Base-by-base conservation (phyloP, 192 early-diverging fungal genomes). In the Phlyctochytrium bullatum region DNA sequence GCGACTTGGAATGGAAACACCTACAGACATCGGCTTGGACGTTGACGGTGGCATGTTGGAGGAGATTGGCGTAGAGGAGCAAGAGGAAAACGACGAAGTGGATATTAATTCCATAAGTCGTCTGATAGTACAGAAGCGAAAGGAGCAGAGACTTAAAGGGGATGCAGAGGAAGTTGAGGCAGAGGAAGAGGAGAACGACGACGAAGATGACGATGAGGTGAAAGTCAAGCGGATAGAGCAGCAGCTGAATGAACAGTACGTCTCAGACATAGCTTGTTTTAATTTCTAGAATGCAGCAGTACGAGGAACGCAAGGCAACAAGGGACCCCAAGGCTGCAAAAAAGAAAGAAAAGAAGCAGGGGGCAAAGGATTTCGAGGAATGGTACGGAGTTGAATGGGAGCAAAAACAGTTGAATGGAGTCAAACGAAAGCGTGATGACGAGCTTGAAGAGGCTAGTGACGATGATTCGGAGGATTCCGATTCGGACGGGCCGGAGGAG, bases 301-400 rank as follows among this genome's bases (percentile, higher is more conserved):
- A 89, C 69, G 75, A 80, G 57, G 83, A 88, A 56, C 89, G 87
- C 52, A 87, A 86, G 75, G 72, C 84, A 33, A 85, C 93, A 65
- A 83, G 80, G 2, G 88, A 97, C 75, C 89, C 93, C 16, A 89
- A 87, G 69, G 77, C 80, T 59, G 80, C 83, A 60, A 92, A 91
- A 47, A 84, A 88, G 66, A 83, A 87, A 64, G 78, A 86, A 25
- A 84, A 91, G 20, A 86, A 85, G 58, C 71, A 65, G 27, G 78
- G 83, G 52, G 76, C 81, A 61, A 79, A 80, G 34, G 78, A 73
- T 4, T 80, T 82, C 36, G 82, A 84, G 61, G 86, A 84, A 33
- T 81, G 83, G 83, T 78, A 83, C 65, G 81, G 83, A 2, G 59
- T 77, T 29, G 85, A 86, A 68, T 78, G 73, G 68, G 79, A 83